Evolutionary conservation across 108 stramenopile genomes (phyloP).

Genomic region (Halocafeteria seosinensis): DNA sequence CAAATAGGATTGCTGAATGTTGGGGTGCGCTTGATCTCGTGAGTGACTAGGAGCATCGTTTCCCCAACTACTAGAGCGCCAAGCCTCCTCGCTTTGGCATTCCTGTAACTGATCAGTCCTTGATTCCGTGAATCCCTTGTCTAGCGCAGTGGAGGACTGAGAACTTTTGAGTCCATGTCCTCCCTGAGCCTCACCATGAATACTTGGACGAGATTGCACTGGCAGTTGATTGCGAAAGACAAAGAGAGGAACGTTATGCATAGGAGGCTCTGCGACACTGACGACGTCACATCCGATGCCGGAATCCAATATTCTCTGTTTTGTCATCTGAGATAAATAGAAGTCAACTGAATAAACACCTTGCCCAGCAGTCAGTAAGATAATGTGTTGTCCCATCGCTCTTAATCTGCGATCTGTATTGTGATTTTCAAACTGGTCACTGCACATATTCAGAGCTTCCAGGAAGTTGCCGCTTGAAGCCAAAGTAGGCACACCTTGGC

Average conservation of each 20-base stretch:
- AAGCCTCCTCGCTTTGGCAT: too few relatives aligned
- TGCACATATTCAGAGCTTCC: slow-evolving; percentile 87
- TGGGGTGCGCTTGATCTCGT: too few relatives aligned
- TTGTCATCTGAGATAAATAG: slow-evolving; percentile 70
- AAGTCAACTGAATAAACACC: slow-evolving; percentile 80
- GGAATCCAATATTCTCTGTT: slow-evolving; percentile 98
- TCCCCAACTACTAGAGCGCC: too few relatives aligned
- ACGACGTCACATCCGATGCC: slow-evolving; percentile 96
- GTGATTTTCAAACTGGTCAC: slow-evolving; percentile 83
- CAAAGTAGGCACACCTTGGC: neutral
- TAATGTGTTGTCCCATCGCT: slow-evolving; percentile 78
- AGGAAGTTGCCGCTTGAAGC: slow-evolving; percentile 68
- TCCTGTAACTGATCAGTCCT: too few relatives aligned
- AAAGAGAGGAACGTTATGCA: slow-evolving; percentile 91
- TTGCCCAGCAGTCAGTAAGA: slow-evolving; percentile 73
- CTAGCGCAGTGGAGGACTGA: too few relatives aligned
- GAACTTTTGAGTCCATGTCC: too few relatives aligned
- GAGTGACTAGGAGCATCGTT: too few relatives aligned
- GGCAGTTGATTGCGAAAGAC: too few relatives aligned
- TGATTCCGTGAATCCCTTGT: too few relatives aligned
- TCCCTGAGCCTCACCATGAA: too few relatives aligned
- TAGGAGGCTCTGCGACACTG: slow-evolving; percentile 69
- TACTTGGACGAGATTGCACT: too few relatives aligned
- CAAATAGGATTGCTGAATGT: too few relatives aligned
- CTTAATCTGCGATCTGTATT: slow-evolving; percentile 77